Conservation (phyloP, 805 yeast genomes). For the Spathaspora gorwiae region DNA sequence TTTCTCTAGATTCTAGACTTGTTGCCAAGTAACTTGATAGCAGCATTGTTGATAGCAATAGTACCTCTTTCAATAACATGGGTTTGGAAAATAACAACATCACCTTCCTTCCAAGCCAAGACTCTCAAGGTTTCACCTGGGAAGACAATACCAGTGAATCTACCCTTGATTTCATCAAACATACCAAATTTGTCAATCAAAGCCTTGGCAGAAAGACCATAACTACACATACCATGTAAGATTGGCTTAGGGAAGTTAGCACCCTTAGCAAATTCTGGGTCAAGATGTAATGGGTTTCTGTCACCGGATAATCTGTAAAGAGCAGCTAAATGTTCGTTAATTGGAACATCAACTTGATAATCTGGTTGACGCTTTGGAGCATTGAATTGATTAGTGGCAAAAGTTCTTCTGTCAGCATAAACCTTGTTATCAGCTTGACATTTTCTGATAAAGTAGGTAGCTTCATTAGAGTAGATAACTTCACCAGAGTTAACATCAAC, state of each 20-base stretch:
- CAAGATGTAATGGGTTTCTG: constrained; percentile 92
- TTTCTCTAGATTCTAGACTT: constrained; percentile 33
- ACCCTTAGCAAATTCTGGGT: constrained; percentile 82
- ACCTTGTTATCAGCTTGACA: constrained; percentile 51
- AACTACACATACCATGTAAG: constrained; percentile 85
- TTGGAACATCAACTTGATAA: constrained; percentile 53
- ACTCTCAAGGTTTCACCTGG: constrained; percentile 89
- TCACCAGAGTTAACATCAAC: constrained; percentile 67
- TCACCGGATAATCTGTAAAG: constrained; percentile 90
- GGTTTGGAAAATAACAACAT: constrained; percentile 71
- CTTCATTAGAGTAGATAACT: constrained; percentile 71
- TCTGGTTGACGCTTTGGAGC: constrained; percentile 68
- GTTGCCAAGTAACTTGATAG: constrained; percentile 52
- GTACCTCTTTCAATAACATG: constrained; percentile 73
- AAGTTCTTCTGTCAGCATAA: constrained; percentile 46
- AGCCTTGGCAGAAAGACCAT: constrained; percentile 77
- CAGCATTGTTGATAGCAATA: constrained; percentile 83
- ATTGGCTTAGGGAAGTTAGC: constrained; percentile 85
- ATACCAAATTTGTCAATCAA: constrained; percentile 77
- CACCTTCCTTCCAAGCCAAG: constrained; percentile 79
- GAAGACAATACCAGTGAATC: constrained; percentile 87
- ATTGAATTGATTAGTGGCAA: constrained; percentile 58
- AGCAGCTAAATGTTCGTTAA: constrained; percentile 75
- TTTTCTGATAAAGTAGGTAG: constrained; percentile 80
- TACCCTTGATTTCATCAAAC: constrained; percentile 78